Conservation (phyloP, 306 rosid genomes). For the Quercus cerris region DNA sequence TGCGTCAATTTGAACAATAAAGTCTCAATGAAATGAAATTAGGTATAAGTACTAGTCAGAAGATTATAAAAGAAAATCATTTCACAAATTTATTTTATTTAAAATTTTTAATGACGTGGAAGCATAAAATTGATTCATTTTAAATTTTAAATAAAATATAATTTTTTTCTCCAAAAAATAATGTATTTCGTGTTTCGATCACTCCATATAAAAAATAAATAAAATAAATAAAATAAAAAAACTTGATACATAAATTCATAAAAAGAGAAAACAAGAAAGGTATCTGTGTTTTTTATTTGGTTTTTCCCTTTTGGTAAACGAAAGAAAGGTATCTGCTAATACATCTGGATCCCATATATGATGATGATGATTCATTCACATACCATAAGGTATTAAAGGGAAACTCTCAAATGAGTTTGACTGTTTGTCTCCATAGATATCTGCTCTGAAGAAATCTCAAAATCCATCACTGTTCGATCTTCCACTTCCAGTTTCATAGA, state of each 20-base stretch:
- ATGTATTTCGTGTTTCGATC: too few species aligned
- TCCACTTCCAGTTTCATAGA: constrained; percentile 15
- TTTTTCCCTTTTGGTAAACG: too few species aligned
- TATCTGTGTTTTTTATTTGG: too few species aligned
- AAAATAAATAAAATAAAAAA: too few species aligned
- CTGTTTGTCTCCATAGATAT: not conserved
- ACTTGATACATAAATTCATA: too few species aligned
- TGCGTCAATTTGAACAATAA: not conserved
- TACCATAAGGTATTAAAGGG: not conserved
- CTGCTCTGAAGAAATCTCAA: not conserved
- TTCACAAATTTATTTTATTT: too few species aligned
- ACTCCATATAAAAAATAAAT: too few species aligned
- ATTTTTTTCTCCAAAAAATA: too few species aligned
- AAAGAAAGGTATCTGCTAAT: not conserved
- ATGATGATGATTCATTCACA: not conserved
- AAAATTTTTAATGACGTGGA: too few species aligned
- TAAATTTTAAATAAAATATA: too few species aligned
- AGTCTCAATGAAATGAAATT: not conserved
- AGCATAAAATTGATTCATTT: too few species aligned
- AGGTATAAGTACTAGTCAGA: not conserved
- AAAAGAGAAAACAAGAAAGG: too few species aligned
- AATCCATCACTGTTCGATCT: not conserved
- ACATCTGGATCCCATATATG: not conserved
- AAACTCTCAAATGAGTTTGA: not conserved
- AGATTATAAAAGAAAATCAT: not conserved